A percentile compares a stretch with the other conserved stretches of the same genome.
phyloP scores from a whole-genome alignment of 2,329 filamentous ascomycete species.

The Talaromyces islandicus region DNA sequence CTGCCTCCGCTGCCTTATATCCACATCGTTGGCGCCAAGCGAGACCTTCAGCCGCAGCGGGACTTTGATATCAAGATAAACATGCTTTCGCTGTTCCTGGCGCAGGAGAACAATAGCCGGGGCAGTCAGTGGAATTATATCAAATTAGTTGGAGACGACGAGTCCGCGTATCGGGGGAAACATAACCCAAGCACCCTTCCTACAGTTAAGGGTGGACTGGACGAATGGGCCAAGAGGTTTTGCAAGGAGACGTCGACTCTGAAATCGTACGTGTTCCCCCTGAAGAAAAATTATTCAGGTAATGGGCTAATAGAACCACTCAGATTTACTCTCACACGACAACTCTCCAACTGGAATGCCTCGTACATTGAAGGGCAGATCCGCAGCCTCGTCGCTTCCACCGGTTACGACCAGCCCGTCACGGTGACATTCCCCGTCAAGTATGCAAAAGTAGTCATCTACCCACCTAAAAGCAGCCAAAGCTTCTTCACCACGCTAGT shows the following conservation, averaged over 20 bases:
- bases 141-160: conserved; percentile 12
- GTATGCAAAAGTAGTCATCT: conserved; percentile 16
- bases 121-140: conserved; percentile 13
- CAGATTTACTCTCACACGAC: conserved; percentile 11
- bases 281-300: neutral
- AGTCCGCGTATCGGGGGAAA: conserved; percentile 11
- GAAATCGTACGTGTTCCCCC: conserved; percentile 10
- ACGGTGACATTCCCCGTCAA: conserved; percentile 18
- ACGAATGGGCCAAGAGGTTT: conserved; percentile 18
- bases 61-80: conserved; percentile 23
- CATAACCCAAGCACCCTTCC: conserved; percentile 8
- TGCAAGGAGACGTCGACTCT: conserved; percentile 15
- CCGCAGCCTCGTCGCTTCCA: conserved; percentile 19
- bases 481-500: conserved; percentile 17
- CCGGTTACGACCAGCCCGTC: conserved; percentile 19
- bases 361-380: conserved; percentile 19
- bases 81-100: conserved; percentile 18
- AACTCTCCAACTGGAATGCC: conserved; percentile 13
- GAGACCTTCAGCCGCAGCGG: conserved; percentile 6
- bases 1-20: conserved; percentile 24
- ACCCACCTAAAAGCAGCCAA: conserved; percentile 11
- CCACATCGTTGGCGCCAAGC: conserved; percentile 17
- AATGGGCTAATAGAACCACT: neutral
- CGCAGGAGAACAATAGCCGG: neutral
- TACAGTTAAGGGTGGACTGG: conserved; percentile 11